These are phyloP conservation scores for Botrytis fabae DNA, from an alignment of 2,329 filamentous ascomycete species.

Conservation along the genomic window DNA sequence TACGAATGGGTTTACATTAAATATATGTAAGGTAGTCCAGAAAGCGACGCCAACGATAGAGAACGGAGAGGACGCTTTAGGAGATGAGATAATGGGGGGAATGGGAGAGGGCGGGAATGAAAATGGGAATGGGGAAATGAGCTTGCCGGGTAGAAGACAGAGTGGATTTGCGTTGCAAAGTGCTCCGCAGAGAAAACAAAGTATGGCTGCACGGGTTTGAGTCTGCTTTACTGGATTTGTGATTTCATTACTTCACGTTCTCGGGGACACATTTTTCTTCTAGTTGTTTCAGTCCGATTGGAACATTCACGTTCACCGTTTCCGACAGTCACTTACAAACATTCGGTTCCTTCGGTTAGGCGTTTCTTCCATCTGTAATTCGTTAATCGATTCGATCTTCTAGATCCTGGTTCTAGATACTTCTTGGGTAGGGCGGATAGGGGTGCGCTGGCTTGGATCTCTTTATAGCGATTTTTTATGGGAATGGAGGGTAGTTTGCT, in stretches of 20 bases:
- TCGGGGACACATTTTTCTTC: neutral
- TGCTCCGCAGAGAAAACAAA: slow-evolving; percentile 24
- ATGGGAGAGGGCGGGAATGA: neutral
- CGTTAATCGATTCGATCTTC: neutral
- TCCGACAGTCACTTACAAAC: neutral
- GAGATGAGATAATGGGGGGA: slow-evolving; percentile 12
- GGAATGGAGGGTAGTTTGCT: neutral
- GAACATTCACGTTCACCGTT: neutral
- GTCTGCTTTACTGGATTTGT: neutral
- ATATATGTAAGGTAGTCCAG: slow-evolving; percentile 62
- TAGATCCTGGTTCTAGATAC: neutral
- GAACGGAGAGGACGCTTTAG: neutral
- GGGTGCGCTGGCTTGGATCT: neutral
- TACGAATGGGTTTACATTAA: slow-evolving; percentile 64
- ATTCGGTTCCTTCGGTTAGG: neutral
- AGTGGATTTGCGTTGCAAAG: slow-evolving; percentile 32
- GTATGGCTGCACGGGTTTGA: neutral
- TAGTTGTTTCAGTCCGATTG: neutral
- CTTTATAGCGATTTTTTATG: neutral
- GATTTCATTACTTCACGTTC: neutral
- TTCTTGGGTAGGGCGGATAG: neutral
- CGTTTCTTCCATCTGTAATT: neutral
- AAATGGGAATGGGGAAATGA: neutral
- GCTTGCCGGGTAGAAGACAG: slow-evolving; percentile 26
- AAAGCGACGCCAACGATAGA: slow-evolving; percentile 48